Base-by-base conservation (phyloP, 768 basidiomycete genomes). In the Leucocoprinus leucothites region DNA sequence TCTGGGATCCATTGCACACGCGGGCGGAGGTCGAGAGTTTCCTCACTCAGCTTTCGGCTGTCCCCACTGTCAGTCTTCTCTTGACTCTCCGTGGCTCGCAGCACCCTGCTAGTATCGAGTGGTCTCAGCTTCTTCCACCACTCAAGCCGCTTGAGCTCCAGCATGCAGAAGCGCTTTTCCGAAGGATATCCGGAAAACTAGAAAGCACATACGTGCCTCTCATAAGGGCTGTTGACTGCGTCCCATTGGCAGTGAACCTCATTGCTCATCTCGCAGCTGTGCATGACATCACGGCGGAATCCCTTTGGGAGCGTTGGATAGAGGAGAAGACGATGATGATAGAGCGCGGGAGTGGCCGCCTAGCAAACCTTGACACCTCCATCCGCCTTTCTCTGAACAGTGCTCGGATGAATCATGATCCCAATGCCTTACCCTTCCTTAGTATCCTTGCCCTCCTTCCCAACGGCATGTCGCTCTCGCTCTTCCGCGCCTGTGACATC, bases 211-310 rank as follows among this genome's bases (percentile, higher is more conserved):
- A 63, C 53, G 61, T 59, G 1, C 42, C 56, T 28, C 66, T 72
- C 16, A 58, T 71, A 2, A 44, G 59, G 35, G 66, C 68, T 0
- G 64, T 71, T 19, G 69, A 71, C 46, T 63, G 69, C 36, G 63
- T 72, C 16, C 71, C 71, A 0, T 58, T 72, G 13, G 71, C 71
- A 1, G 66, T 72, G 18, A 70, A 67, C 3, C 61, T 72, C 4
- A 58, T 72, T 18, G 68, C 63, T 9, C 66, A 68, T 42, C 59
- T 72, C 2, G 69, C 69, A 25, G 58, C 66, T 1, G 67, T 67
- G 14, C 67, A 71, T 21, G 68, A 66, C 13, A 67, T 69, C 48
- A 66, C 65, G 0, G 60, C 67, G 2, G 62, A 67, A 43, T 56
- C 61, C 0, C 52, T 72, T 21, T 70, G 67, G 69, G 57, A 46